phyloP scores from a whole-genome alignment of 108 stramenopile genomes.

The Nannochloropsis salina region DNA sequence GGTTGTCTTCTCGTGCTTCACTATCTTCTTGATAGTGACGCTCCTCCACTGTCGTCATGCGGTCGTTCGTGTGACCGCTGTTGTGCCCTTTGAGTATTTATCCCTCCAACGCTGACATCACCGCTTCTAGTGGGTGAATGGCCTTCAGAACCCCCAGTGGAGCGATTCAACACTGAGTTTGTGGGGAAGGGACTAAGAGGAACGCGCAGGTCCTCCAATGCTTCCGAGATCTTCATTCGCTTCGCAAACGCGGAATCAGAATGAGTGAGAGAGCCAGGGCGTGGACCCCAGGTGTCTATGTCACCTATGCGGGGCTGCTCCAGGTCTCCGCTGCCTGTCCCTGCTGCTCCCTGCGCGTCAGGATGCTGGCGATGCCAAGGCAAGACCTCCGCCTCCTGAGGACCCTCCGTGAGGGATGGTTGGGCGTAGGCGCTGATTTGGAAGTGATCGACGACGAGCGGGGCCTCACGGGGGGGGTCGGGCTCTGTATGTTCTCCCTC shows the following conservation, averaged over 20 bases:
- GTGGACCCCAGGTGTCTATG: neutral
- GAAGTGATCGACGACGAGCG: neutral
- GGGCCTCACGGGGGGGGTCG: neutral
- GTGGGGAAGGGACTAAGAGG: neutral
- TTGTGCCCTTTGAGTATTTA: too few species aligned
- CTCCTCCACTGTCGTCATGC: too few species aligned
- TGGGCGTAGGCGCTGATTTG: neutral
- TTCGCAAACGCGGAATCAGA: neutral
- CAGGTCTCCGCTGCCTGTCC: too few species aligned
- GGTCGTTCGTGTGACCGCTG: too few species aligned
- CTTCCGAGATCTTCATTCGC: conserved; percentile 13
- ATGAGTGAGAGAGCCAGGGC: neutral
- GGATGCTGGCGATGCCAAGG: neutral
- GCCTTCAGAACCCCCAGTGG: too few species aligned
- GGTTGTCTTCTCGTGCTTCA: too few species aligned
- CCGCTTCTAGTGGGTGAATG: too few species aligned
- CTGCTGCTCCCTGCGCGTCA: too few species aligned
- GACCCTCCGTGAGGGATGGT: conserved; percentile 6
- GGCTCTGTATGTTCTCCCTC: neutral
- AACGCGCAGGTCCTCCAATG: neutral
- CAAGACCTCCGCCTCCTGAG: neutral
- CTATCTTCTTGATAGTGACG: too few species aligned
- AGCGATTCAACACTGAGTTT: too few species aligned
- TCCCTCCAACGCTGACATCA: too few species aligned
- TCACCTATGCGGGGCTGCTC: neutral